These are phyloP conservation scores for Picea abies DNA, from an alignment of 83 land plant genomes.

Conservation along the genomic window DNA sequence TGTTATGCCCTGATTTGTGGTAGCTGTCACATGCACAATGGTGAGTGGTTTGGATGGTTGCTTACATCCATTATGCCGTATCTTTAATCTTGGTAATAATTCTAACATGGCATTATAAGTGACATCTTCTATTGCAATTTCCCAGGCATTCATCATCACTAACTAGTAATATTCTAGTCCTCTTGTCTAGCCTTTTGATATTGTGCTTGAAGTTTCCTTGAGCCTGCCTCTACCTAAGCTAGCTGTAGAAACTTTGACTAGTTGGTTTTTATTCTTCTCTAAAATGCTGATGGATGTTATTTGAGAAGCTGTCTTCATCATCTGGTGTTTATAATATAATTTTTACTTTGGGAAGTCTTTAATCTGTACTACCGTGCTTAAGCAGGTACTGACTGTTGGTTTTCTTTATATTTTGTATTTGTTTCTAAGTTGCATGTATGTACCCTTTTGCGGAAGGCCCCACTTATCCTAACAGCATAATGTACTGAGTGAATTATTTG, in stretches of 20 bases:
- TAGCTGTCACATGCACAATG: conserved; percentile 96
- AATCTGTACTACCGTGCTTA: no score
- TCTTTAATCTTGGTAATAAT: no score
- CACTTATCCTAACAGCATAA: no score
- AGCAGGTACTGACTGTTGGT: background rate
- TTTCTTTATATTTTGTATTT: background rate
- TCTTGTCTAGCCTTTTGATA: background rate
- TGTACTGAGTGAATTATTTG: background rate
- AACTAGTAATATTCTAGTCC: background rate
- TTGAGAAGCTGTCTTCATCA: background rate
- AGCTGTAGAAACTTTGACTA: background rate
- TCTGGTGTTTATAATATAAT: no score
- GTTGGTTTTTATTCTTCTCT: background rate
- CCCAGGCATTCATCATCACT: background rate
- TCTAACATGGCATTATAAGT: background rate
- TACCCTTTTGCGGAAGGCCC: no score
- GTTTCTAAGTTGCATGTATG: no score
- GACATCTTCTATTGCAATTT: background rate
- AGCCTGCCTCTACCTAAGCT: background rate
- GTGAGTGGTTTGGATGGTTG: conserved; percentile 36
- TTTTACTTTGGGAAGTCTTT: no score
- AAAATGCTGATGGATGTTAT: background rate
- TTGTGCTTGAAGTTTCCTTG: background rate
- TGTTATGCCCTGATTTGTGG: conserved; percentile 96
- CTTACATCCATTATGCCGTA: no score